Evolutionary conservation across 176 grass and related monocot genomes (phyloP).

Genomic region (Zea luxurians): DNA sequence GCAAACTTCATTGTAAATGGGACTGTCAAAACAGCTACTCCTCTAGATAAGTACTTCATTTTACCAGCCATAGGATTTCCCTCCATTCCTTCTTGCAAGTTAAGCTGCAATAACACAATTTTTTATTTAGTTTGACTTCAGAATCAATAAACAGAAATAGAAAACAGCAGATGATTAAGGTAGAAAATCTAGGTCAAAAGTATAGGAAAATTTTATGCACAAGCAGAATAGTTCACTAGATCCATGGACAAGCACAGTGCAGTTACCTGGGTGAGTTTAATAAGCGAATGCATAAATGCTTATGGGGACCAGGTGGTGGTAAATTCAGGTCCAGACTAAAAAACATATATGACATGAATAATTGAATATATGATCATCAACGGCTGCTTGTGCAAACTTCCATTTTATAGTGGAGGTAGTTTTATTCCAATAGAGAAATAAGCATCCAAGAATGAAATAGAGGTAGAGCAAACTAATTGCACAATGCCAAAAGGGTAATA

Average conservation of each 20-base stretch:
- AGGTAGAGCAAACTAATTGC: slow-evolving; percentile 1
- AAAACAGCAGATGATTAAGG: slow-evolving; percentile 22
- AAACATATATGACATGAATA: background rate
- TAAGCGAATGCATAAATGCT: slow-evolving; percentile 13
- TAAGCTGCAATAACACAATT: slow-evolving; percentile 57
- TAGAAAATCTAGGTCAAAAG: slow-evolving; percentile 8
- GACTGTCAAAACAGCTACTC: slow-evolving; percentile 71
- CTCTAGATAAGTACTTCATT: slow-evolving; percentile 85
- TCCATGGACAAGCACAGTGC: slow-evolving; percentile 21
- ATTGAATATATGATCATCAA: slow-evolving; percentile 7
- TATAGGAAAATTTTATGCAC: background rate
- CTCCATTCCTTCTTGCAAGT: slow-evolving; percentile 94
- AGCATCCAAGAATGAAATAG: slow-evolving; percentile 17
- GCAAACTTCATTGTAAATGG: slow-evolving; percentile 87
- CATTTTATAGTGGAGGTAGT: background rate
- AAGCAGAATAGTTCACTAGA: slow-evolving; percentile 33
- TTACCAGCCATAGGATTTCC: slow-evolving; percentile 65
- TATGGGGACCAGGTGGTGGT: slow-evolving; percentile 11
- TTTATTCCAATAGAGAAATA: slow-evolving; percentile 19
- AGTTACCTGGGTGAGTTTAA: background rate
- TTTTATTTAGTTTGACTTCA: slow-evolving; percentile 16
- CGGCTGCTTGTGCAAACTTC: background rate
- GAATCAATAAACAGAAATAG: slow-evolving; percentile 10
- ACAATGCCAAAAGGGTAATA: slow-evolving; percentile 10
- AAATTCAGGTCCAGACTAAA: slow-evolving; percentile 1